Base-by-base conservation (phyloP, 495 filamentous ascomycete species). In the Penicillium maclennaniae region DNA sequence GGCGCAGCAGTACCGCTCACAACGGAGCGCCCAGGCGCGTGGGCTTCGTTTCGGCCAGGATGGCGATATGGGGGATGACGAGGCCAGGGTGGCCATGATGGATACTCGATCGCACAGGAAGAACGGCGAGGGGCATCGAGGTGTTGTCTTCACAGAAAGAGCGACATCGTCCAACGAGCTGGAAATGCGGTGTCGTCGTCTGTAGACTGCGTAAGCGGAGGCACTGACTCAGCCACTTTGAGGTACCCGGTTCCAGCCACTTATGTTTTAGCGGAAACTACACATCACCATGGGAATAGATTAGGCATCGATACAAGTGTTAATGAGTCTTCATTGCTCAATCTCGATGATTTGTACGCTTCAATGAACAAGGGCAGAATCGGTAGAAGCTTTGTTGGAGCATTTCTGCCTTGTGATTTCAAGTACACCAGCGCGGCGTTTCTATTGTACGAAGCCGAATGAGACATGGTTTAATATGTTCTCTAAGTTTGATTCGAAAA, bases 1-100 rank as follows among this genome's bases (percentile, higher is more conserved):
- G 12, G 76, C 74, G 67, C 93, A 97, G 73, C 89, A 96, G 69
- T 81, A 83, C 28, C 91, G 88, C 73, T 97, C 91, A 61, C 87
- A 80, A 61, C 80, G 83, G 41, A 89, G 81, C 7, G 84, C 88
- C 80, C 85, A 93, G 59, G 79, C 56, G 60, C 75, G 65, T 59
- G 75, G 62, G n/a, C 67, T 67, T 53, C 74, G 72, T 60, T 79
- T 79, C 26, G 77, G 69, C 62, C 70, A 78, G 46, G 71, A 72
- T 10, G 81, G 73, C 38, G 78, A 74, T 16, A 75, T 73, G 17
- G 71, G 71, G 16, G 73, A 66, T 20, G 71, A 71, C 37, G 68
- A 66, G 51, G 69, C 68, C 46, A 75, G 47, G 21, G 74, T 74
- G 45, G 74, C 70, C 73, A 76, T 78, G 26, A 48, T 55, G 58